Percentiles rank a stretch among this genome's conserved stretches.
phyloP scores from a whole-genome alignment of 768 basidiomycete genomes.

The Agaricus blazei region DNA sequence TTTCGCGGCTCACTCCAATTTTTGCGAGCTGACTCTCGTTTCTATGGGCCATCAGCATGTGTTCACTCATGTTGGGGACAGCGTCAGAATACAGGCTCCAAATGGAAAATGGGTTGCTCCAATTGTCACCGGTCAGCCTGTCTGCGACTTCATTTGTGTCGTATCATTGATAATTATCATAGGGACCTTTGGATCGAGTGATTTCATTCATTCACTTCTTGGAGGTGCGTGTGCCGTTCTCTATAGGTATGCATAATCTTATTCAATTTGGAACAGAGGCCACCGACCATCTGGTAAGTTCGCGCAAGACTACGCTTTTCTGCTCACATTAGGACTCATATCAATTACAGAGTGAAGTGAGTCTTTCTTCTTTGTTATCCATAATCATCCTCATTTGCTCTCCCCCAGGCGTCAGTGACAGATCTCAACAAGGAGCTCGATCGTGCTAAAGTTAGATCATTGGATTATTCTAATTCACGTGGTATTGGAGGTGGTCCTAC shows the following conservation, averaged over 20 bases:
- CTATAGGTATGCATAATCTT: neutral
- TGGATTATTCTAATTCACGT: slow-evolving; percentile 19
- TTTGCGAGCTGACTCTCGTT: slow-evolving; percentile 78
- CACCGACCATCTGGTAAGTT: slow-evolving; percentile 53
- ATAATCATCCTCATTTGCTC: neutral
- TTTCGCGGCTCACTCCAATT: slow-evolving; percentile 87
- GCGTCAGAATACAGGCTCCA: slow-evolving; percentile 67
- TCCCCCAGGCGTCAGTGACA: slow-evolving; percentile 71
- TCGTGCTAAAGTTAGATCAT: slow-evolving; percentile 55
- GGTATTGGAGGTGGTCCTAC: slow-evolving; percentile 28
- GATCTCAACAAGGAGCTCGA: slow-evolving; percentile 80
- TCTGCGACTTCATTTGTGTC: too few relatives aligned
- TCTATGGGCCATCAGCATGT: slow-evolving; percentile 70
- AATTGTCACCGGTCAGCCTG: slow-evolving; percentile 62
- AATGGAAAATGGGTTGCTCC: slow-evolving; percentile 75
- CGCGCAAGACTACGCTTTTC: neutral
- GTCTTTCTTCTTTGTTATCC: neutral
- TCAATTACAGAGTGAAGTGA: slow-evolving; percentile 27
- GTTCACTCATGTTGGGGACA: slow-evolving; percentile 85
- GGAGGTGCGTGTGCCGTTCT: slow-evolving; percentile 45
- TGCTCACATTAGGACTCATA: neutral
- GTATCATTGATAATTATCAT: neutral
- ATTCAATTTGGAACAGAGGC: slow-evolving; percentile 38
- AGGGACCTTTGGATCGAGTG: slow-evolving; percentile 74
- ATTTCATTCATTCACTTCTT: slow-evolving; percentile 74